Conservation (phyloP, 306 rosid species). For the Vigna nakashimae region DNA sequence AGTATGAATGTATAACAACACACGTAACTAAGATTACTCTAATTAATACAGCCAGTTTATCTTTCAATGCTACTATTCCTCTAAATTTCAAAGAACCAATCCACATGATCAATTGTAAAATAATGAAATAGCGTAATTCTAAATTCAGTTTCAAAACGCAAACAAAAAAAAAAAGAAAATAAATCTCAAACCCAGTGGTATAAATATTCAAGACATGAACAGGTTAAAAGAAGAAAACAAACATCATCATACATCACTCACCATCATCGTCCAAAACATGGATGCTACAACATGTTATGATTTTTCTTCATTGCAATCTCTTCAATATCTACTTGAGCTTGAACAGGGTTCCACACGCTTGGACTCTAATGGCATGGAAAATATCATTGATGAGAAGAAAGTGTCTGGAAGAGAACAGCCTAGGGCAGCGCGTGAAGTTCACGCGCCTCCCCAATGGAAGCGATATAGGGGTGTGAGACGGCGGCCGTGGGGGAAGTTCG, state of each 20-base stretch:
- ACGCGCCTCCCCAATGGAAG: background rate
- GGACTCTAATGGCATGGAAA: background rate
- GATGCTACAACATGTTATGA: slow-evolving; percentile 5
- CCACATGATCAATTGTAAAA: too few relatives aligned
- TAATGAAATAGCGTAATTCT: too few relatives aligned
- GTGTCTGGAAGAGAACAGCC: background rate
- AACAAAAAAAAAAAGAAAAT: too few relatives aligned
- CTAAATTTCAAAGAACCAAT: too few relatives aligned
- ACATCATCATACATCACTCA: background rate
- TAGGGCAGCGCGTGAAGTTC: background rate
- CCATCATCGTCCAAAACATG: background rate
- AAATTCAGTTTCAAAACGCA: too few relatives aligned
- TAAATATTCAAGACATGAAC: background rate
- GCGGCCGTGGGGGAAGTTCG: slow-evolving; percentile 66
- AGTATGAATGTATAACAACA: too few relatives aligned
- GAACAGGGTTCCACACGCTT: background rate
- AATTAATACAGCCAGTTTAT: too few relatives aligned
- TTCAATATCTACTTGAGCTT: background rate
- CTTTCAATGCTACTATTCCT: too few relatives aligned
- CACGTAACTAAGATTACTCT: too few relatives aligned
- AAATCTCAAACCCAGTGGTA: background rate
- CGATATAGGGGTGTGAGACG: slow-evolving; percentile 48
- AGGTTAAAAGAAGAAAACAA: background rate
- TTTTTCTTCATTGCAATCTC: background rate
- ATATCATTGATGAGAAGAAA: background rate